Evolutionary conservation across 345 rosid genomes (phyloP), one percentile per base, ranked within the genome.

Genomic region (Zanthoxylum bungeanum): DNA sequence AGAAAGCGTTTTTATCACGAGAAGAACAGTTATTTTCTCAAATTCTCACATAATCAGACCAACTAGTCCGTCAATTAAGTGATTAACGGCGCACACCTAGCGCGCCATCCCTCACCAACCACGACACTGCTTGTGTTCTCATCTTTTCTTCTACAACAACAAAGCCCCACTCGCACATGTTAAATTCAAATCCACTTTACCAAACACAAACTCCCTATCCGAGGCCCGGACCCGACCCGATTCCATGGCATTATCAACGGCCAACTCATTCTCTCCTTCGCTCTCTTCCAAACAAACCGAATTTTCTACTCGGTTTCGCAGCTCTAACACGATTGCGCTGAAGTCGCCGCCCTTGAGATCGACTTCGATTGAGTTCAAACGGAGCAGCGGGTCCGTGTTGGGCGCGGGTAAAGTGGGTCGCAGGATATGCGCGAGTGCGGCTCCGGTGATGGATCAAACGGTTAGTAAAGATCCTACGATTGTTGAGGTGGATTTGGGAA

Each of bases 401-500:
- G 74, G 72, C 3, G 46, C 63, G 50, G 27, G 31, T 55, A 44
- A 44, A 6, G 49, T 14, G 49, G 16, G 16, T 16, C 7, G 6
- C 49, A 44, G 49, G 49, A 44, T 44, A 14, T 44, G 16, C 49
- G 50, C 65, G 50, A 39, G 36, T 63, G 70, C 91, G 42, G 79
- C 90, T 75, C 86, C 77, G 67, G 89, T 89, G 56, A 83, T 92
- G 86, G 89, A 85, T 75, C 86, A 82, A 65, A 80, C 89, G 11
- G 77, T 79, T 47, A 49, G 73, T 46, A 52, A 57, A 66, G 74
- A 33, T 66, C 92, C 96, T 61, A 89, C 93, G 0, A 67, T 85
- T 62, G 98, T 95, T 40, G 86, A 95, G 6, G 99, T 95, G 69
- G 93, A 91, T 80, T 84, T 95, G 79, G 98, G 99, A 14, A 52